These are phyloP conservation scores for Hypoxylon sp. DNA, from an alignment of 2,329 filamentous ascomycete species.

Conservation along the genomic window DNA sequence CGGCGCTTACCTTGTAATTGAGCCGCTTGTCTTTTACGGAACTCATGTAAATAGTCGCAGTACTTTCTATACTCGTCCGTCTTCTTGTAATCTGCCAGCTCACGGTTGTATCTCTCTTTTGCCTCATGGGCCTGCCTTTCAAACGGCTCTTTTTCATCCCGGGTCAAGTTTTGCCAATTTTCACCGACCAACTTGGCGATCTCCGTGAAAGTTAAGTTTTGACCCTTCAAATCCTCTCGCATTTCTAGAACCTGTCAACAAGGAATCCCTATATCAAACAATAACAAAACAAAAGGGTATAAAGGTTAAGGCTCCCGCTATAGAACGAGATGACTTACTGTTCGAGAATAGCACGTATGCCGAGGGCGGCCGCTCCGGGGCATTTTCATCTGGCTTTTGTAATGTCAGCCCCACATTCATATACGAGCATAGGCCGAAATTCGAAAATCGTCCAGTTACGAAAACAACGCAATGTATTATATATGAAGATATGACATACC, in stretches of 20 bases:
- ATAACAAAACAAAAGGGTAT: background rate
- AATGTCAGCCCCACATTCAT: slow-evolving; percentile 28
- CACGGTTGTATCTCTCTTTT: slow-evolving; percentile 82
- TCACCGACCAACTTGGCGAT: slow-evolving; percentile 87
- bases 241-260: slow-evolving; percentile 66
- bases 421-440: slow-evolving; percentile 1
- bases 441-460: slow-evolving; percentile 3
- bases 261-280: background rate
- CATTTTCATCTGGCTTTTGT: slow-evolving; percentile 78
- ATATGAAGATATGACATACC: slow-evolving; percentile 58
- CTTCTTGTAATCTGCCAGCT: slow-evolving; percentile 82
- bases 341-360: slow-evolving; percentile 91
- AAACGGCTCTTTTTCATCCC: slow-evolving; percentile 76
- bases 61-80: slow-evolving; percentile 78
- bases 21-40: slow-evolving; percentile 78
- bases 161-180: slow-evolving; percentile 80
- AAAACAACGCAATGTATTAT: background rate
- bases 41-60: slow-evolving; percentile 79
- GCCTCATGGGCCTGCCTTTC: slow-evolving; percentile 78
- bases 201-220: slow-evolving; percentile 83
- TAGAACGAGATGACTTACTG: slow-evolving; percentile 64
- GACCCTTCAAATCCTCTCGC: slow-evolving; percentile 81
- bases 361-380: slow-evolving; percentile 82
- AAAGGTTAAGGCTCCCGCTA: background rate
- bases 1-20: slow-evolving; percentile 65